Evolutionary conservation across 75 land plant genomes (phyloP), one percentile per base, ranked within the genome.

Genomic region (Cryptomeria japonica): DNA sequence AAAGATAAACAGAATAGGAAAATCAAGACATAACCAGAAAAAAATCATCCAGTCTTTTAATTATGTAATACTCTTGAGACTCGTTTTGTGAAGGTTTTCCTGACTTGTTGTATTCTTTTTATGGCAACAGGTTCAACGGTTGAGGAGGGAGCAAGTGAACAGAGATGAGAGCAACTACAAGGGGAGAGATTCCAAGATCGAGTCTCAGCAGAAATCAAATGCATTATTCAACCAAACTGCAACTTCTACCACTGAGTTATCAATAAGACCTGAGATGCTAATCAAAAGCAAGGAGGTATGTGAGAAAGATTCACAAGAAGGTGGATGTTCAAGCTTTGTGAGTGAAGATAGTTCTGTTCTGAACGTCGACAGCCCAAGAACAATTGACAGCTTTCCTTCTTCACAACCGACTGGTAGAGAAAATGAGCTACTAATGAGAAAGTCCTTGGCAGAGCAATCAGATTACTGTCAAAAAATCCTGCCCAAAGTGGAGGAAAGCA

Each of bases 321-420:
- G 14, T 16, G 44, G 28, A 39, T 80, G 83, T 44, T 22, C 47
- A 6, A 42, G 83, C 47, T 44, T 16, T 82, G 8, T 28, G 84
- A 82, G 49, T 9, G 84, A 82, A 44, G 53, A 9, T 31, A 82
- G 49, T 82, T 82, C 84, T 82, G 32, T 46, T 46, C 47, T 82
- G 12, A 41, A 25, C 46, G n/a, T 82, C 5, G 84, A 82, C 53
- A 82, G 84, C 51, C 84, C 82, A 5, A 51, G 84, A 1, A 82
- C 84, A 3, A 82, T 82, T n/a, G 84, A 82, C 19, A 82, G 84
- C 46, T 53, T 49, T 0, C 53, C 28, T 0, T 82, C 84, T 0
- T 6, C 84, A 0, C 44, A 5, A 13, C 5, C 25, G 9, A 18
- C 44, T 22, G 18, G 25, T 5, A 19, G 72, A 68, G 72, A 19